Conservation (phyloP, 164 flowering plant genomes). For the Tetracentron sinense region DNA sequence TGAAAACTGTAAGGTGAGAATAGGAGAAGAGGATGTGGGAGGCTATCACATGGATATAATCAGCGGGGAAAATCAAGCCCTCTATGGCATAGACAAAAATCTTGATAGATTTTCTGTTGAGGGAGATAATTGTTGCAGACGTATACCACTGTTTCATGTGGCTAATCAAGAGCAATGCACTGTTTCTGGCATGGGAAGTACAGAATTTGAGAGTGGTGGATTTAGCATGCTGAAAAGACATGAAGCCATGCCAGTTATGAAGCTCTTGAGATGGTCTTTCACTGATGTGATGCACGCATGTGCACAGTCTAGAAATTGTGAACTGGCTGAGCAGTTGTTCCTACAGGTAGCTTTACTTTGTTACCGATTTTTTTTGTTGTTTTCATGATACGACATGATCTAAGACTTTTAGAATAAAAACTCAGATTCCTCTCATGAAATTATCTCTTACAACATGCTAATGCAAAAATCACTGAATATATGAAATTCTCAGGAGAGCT, state of each 20-base stretch:
- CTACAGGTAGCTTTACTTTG: constrained; percentile 47
- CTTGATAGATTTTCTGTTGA: constrained; percentile 1
- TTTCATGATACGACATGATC: not conserved
- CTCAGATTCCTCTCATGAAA: not conserved
- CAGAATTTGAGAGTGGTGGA: constrained; percentile 10
- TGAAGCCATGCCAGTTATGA: constrained; percentile 24
- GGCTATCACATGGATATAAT: not conserved
- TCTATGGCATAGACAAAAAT: not conserved
- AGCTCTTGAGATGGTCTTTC: constrained; percentile 61
- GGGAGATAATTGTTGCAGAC: constrained; percentile 3
- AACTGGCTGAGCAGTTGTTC: constrained; percentile 63
- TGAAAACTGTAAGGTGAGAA: constrained; percentile 11
- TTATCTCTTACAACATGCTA: no score
- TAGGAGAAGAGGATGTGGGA: not conserved
- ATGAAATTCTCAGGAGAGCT: not conserved
- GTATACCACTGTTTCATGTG: constrained; percentile 2
- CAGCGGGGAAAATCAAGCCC: not conserved
- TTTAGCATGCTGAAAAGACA: constrained; percentile 11
- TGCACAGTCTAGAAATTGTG: constrained; percentile 40
- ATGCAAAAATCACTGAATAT: not conserved
- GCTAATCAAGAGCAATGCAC: not conserved
- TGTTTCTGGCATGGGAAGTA: constrained; percentile 10
- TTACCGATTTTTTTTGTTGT: not conserved
- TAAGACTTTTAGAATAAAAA: no score
- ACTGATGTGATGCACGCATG: constrained; percentile 64